Percentiles rank a stretch among this genome's conserved stretches.
Evolutionary conservation across 75 land plant species (phyloP).

Genomic region (Selaginella tamariscina): DNA sequence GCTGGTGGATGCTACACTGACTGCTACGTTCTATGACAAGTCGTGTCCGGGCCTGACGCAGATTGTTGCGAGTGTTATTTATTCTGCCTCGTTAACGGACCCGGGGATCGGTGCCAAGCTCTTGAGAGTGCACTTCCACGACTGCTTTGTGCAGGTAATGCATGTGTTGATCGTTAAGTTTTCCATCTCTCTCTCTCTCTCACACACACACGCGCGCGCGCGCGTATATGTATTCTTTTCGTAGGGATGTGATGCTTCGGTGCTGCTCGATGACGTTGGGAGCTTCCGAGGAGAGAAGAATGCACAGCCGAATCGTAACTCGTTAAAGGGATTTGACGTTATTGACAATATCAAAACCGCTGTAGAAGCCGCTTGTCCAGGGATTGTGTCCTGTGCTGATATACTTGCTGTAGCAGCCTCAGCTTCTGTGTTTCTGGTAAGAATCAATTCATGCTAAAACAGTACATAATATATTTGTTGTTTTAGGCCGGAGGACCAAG

Average conservation of each 20-base stretch:
- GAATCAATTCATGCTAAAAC: neutral
- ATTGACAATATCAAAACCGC: neutral
- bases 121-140: slow-evolving; percentile 26
- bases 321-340: neutral
- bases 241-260: neutral
- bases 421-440: neutral
- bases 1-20: neutral
- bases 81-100: neutral
- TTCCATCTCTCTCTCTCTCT: neutral
- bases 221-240: no score
- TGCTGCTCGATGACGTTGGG: neutral
- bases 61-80: neutral
- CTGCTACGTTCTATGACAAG: neutral
- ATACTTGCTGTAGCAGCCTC: neutral
- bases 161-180: neutral
- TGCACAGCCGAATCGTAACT: neutral
- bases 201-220: neutral
- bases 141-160: slow-evolving; percentile 26
- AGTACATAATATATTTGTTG: neutral
- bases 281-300: neutral
- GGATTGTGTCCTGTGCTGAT: neutral
- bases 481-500: slow-evolving; percentile 3
- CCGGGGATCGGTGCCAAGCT: slow-evolving; percentile 3
- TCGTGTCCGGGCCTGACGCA: neutral
- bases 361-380: neutral